A percentile compares a stretch with the other conserved stretches of the same genome.
These are phyloP conservation scores for Haematococcus lacustris DNA, from an alignment of 139 green algal genomes.

Conservation along the genomic window DNA sequence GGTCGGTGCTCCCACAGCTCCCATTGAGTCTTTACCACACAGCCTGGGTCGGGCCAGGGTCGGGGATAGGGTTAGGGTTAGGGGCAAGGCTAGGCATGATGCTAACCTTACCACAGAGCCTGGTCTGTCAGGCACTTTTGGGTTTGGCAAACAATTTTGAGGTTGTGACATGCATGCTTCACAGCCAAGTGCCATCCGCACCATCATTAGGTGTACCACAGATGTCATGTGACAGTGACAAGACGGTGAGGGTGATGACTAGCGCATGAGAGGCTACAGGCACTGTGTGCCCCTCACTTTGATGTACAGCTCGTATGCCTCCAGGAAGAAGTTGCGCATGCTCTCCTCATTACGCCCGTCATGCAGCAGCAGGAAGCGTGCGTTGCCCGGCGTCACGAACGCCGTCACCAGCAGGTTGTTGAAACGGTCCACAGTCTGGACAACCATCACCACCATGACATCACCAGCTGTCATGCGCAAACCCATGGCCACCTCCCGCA, in stretches of 20 bases:
- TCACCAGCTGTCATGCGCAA: too few relatives aligned
- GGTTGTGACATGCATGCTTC: too few relatives aligned
- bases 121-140: background rate
- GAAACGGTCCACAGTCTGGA: constrained; percentile 84
- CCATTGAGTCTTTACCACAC: too few relatives aligned
- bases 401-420: constrained; percentile 82
- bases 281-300: constrained; percentile 23
- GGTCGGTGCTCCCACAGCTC: too few relatives aligned
- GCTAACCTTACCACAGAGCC: background rate
- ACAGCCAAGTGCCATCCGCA: too few relatives aligned
- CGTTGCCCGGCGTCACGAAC: constrained; percentile 67
- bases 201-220: background rate
- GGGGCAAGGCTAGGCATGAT: background rate
- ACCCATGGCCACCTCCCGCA: constrained; percentile 81
- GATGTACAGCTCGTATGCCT: constrained; percentile 87
- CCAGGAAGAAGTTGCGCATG: constrained; percentile 80
- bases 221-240: background rate
- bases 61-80: too few relatives aligned
- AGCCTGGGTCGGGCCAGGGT: too few relatives aligned
- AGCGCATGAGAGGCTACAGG: background rate
- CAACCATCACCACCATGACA: too few relatives aligned
- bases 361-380: constrained; percentile 86
- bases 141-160: too few relatives aligned
- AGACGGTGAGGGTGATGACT: background rate
- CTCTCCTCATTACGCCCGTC: constrained; percentile 70